These are phyloP conservation scores for Candida gigantensis DNA, from an alignment of 1,139 yeast species.

Conservation along the genomic window DNA sequence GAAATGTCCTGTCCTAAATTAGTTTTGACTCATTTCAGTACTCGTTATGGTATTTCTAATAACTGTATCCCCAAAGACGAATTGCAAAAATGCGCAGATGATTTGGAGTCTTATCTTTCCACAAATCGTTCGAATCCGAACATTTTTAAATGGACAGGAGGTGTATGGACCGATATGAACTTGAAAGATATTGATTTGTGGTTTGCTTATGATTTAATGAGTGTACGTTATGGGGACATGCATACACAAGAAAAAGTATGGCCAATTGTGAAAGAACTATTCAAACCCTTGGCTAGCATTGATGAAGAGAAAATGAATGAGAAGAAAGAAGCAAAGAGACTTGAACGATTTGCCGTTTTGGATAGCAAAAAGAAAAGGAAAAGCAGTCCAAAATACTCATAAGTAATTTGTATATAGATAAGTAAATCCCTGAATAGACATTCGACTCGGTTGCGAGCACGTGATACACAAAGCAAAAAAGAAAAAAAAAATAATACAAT, in stretches of 20 bases:
- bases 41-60: constrained; percentile 77
- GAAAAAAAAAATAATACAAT: not conserved
- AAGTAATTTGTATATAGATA: not conserved
- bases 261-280: constrained; percentile 10
- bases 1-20: constrained; percentile 73
- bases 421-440: no score
- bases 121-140: constrained; percentile 24
- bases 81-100: constrained; percentile 22
- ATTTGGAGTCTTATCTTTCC: constrained; percentile 28
- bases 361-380: constrained; percentile 14
- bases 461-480: not conserved
- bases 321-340: constrained; percentile 39
- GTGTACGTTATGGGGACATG: constrained; percentile 24
- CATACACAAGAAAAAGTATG: constrained; percentile 14
- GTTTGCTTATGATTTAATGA: constrained; percentile 47
- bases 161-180: constrained; percentile 1
- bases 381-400: constrained; percentile 2
- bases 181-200: constrained; percentile 35
- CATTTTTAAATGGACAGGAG: constrained; percentile 24
- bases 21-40: constrained; percentile 88
- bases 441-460: no score
- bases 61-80: constrained; percentile 33
- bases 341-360: constrained; percentile 27
- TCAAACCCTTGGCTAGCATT: constrained; percentile 8
- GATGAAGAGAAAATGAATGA: constrained; percentile 27